Evolutionary conservation across 805 yeast genomes (phyloP), one percentile per base, ranked within the genome.

Genomic region (Wickerhamomyces alni): DNA sequence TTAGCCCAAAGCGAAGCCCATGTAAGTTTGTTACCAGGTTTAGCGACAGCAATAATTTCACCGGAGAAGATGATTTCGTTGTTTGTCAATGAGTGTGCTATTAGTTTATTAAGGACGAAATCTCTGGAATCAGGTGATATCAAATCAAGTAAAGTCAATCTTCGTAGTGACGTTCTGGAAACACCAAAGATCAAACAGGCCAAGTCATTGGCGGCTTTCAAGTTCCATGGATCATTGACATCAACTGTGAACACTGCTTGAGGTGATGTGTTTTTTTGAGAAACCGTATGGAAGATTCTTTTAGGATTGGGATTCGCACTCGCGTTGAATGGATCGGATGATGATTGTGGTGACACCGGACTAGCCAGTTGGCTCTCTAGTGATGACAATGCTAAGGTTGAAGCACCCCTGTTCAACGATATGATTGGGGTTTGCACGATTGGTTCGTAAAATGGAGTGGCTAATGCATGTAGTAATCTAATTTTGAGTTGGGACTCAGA

Each of bases 1-100:
- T 88, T 88, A 1, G 93, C 95, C 96, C 96, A 91, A 40, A 89
- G 61, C 0, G 95, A 84, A 10, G 95, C 88, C 84, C 95, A 81
- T 1, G 89, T 84, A 42, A 74, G 65, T 22, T 72, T 72, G 35
- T 72, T 72, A 15, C 84, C 83, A 12, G 81, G 77, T 48, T 87
- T 72, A 30, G 75, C 67, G 35, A 88, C 82, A 9, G 94, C 95
- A 11, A 87, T 78, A 35, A 88, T 78, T 51, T 86, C 93, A 42
- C 96, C 97, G 2, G 88, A 75, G 54, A 84, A 84, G 0, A 82
- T 75, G 37, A 80, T 71, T 42, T 74, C 74, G 21, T 52, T 43
- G 35, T 45, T 46, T 15, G 48, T 42, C 37, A 53, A 48, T 46
- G 65, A 39, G 46, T 58, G 48, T 48, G 67, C 52, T 38, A 57